phyloP scores from a whole-genome alignment of 23 red algal genomes.

The Gracilariopsis chorda region DNA sequence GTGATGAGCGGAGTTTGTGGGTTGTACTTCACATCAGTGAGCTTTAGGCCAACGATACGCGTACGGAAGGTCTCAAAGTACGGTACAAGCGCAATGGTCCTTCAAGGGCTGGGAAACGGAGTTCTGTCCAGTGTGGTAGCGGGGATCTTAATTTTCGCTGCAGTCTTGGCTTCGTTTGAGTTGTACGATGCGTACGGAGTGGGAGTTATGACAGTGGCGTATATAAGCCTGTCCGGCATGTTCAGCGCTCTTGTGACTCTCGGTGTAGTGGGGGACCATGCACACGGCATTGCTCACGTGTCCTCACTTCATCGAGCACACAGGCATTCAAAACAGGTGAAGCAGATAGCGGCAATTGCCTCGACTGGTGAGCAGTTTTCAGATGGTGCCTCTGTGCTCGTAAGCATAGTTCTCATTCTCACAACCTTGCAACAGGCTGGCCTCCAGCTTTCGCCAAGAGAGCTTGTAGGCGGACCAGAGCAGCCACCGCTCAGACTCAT shows the following conservation, averaged over 20 bases:
- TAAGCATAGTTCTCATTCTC: conserved; percentile 44
- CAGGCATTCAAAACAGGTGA: neutral
- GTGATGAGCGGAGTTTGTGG: conserved; percentile 14
- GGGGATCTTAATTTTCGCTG: conserved; percentile 32
- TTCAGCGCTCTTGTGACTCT: neutral
- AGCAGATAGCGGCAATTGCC: neutral
- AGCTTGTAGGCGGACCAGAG: conserved; percentile 53
- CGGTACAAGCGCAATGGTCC: conserved; percentile 25
- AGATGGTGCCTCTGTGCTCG: neutral
- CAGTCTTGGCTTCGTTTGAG: conserved; percentile 54
- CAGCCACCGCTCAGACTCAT: conserved; percentile 23
- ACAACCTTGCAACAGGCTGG: conserved; percentile 42
- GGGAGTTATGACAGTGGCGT: conserved; percentile 62
- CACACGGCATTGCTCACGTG: neutral
- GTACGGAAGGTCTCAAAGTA: neutral
- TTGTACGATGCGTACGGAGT: conserved; percentile 77
- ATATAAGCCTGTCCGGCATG: conserved; percentile 35
- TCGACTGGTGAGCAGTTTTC: conserved; percentile 11
- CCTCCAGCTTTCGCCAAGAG: neutral
- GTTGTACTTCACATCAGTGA: conserved; percentile 40
- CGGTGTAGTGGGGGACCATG: neutral
- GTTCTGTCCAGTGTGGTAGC: conserved; percentile 42
- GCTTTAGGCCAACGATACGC: neutral
- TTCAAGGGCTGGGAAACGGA: conserved; percentile 41
- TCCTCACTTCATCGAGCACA: neutral